Percentiles rank a stretch among this genome's conserved stretches.
phyloP scores from a whole-genome alignment of 257 asterid species.

The Solanum virginianum region DNA sequence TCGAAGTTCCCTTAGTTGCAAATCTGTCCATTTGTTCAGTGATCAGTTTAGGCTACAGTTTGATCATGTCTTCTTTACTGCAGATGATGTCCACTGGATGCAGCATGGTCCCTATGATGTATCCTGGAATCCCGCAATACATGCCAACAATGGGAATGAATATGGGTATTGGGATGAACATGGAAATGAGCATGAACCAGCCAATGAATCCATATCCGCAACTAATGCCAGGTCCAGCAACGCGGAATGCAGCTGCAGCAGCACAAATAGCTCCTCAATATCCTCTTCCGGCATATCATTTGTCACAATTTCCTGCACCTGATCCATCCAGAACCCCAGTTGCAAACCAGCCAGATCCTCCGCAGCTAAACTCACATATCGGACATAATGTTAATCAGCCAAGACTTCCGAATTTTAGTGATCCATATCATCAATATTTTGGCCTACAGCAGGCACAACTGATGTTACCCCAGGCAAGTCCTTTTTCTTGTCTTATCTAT shows the following conservation, averaged over 20 bases:
- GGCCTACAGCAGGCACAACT: slow-evolving; percentile 19
- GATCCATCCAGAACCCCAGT: slow-evolving; percentile 31
- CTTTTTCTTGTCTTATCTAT: background rate
- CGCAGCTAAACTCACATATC: slow-evolving; percentile 1
- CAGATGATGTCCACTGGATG: slow-evolving; percentile 43
- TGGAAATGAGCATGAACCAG: slow-evolving; percentile 52
- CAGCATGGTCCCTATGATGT: slow-evolving; percentile 31
- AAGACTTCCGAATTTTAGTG: slow-evolving; percentile 1
- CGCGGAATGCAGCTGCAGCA: slow-evolving; percentile 33
- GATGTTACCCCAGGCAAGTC: slow-evolving; percentile 18
- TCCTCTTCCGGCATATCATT: slow-evolving; percentile 41
- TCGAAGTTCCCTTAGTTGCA: background rate
- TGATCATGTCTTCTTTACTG: background rate
- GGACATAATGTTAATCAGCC: slow-evolving; percentile 10
- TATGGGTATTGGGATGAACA: slow-evolving; percentile 23
- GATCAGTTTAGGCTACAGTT: background rate
- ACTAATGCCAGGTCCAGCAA: slow-evolving; percentile 30
- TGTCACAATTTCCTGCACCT: slow-evolving; percentile 32
- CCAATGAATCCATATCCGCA: slow-evolving; percentile 46
- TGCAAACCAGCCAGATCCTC: slow-evolving; percentile 14
- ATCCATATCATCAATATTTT: slow-evolving; percentile 19
- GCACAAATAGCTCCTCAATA: slow-evolving; percentile 37
- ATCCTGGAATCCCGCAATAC: slow-evolving; percentile 26
- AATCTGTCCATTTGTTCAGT: background rate
- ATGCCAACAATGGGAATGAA: slow-evolving; percentile 19